Conservation (phyloP, 106 monocot species). For the Xerophyta viscosa region DNA sequence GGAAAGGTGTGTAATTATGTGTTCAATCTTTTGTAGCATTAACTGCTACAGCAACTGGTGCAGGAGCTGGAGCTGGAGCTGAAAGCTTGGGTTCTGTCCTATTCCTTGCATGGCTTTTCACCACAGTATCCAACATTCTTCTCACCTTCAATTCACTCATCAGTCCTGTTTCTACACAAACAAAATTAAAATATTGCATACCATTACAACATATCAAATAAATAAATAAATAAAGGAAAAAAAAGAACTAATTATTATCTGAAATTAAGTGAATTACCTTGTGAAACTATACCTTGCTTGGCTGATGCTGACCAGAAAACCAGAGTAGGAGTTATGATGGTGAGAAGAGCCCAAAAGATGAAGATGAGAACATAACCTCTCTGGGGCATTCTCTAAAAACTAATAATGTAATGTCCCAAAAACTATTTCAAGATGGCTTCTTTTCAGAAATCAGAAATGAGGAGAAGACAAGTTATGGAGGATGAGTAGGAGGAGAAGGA, state of each 20-base stretch:
- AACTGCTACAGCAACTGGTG: conserved; percentile 1
- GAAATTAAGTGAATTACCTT: too few species aligned
- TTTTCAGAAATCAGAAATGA: too few species aligned
- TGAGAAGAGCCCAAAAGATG: conserved; percentile 66
- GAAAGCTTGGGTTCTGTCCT: background rate
- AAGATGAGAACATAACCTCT: conserved; percentile 77
- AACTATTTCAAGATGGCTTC: too few species aligned
- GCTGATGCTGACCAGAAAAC: conserved; percentile 57
- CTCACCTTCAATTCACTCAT: conserved; percentile 16
- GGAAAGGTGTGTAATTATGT: background rate
- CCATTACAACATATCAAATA: background rate
- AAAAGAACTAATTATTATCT: too few species aligned
- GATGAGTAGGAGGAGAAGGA: background rate
- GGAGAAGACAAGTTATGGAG: background rate
- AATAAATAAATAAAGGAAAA: too few species aligned
- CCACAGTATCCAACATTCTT: conserved; percentile 28
- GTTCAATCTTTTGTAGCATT: background rate
- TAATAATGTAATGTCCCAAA: too few species aligned
- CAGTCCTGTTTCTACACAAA: background rate
- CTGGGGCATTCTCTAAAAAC: conserved; percentile 42
- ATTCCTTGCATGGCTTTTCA: background rate
- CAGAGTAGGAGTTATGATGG: conserved; percentile 69
- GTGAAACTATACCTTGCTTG: conserved; percentile 10
- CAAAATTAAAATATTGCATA: background rate
- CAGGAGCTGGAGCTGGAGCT: conserved; percentile 6